Percentiles rank a stretch among this genome's conserved stretches.
Evolutionary conservation across 306 rosid genomes (phyloP).

Genomic region (Rosa lucieae): DNA sequence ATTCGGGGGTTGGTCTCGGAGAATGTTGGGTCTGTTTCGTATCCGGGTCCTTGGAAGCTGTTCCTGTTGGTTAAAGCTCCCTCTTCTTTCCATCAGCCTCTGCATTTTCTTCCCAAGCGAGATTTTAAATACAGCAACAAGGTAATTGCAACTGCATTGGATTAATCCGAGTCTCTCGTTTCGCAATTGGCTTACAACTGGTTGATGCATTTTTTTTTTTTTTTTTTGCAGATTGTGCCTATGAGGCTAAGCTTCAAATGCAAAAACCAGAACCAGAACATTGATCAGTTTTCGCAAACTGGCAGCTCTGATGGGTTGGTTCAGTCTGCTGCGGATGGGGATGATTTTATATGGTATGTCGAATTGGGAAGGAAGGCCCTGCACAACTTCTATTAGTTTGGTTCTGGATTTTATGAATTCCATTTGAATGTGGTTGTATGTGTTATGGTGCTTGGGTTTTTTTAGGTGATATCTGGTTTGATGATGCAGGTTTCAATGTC

Average conservation of each 20-base stretch:
- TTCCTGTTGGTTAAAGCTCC: conserved; percentile 85
- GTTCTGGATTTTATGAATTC: neutral
- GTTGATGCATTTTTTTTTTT: conserved; percentile 9
- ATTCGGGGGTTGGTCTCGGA: conserved; percentile 67
- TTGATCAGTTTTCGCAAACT: conserved; percentile 20
- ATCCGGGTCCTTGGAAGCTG: conserved; percentile 72
- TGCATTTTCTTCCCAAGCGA: conserved; percentile 91
- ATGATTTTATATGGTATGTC: conserved; percentile 76
- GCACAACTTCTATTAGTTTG: no score
- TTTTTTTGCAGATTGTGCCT: conserved; percentile 61
- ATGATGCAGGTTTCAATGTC: conserved; percentile 83
- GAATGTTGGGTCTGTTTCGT: conserved; percentile 74
- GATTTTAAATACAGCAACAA: conserved; percentile 70
- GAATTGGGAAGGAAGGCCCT: neutral
- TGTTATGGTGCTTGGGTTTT: neutral
- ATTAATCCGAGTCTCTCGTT: neutral
- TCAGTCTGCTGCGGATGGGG: conserved; percentile 54
- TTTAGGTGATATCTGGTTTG: conserved; percentile 18
- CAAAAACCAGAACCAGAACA: conserved; percentile 46
- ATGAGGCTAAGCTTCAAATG: conserved; percentile 54
- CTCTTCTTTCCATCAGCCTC: conserved; percentile 66
- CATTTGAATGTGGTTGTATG: neutral
- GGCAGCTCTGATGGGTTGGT: conserved; percentile 20
- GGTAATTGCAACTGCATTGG: conserved; percentile 36
- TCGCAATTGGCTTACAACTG: neutral